Conservation (phyloP, 441 rosid species). For the Isatis lusitanica region DNA sequence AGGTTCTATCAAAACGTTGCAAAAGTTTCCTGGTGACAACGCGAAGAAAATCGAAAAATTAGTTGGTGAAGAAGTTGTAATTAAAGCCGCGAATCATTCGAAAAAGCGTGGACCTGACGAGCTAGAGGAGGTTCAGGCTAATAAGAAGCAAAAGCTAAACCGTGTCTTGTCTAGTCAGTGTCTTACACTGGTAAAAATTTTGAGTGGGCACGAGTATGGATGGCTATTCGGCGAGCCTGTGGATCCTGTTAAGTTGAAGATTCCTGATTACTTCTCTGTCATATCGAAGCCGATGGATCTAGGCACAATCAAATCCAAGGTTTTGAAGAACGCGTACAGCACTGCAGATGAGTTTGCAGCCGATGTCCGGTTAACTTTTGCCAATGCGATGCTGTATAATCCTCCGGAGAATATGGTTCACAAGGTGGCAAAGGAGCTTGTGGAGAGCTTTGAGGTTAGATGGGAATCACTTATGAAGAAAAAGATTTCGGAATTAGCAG, state of each 20-base stretch:
- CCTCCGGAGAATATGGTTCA: slow-evolving; percentile 53
- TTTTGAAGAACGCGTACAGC: slow-evolving; percentile 43
- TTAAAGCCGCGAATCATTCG: slow-evolving; percentile 10
- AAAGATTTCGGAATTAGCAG: slow-evolving; percentile 27
- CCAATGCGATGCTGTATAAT: slow-evolving; percentile 63
- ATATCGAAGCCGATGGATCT: slow-evolving; percentile 65
- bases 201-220: slow-evolving; percentile 40
- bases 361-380: slow-evolving; percentile 60
- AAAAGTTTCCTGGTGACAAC: background rate
- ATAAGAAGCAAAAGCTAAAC: slow-evolving; percentile 65
- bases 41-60: background rate
- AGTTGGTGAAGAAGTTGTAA: slow-evolving; percentile 20
- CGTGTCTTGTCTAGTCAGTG: slow-evolving; percentile 54
- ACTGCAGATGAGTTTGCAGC: slow-evolving; percentile 56
- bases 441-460: slow-evolving; percentile 50
- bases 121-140: slow-evolving; percentile 37
- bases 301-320: slow-evolving; percentile 53
- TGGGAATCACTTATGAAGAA: slow-evolving; percentile 69
- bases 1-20: slow-evolving; percentile 11
- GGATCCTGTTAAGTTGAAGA: slow-evolving; percentile 51
- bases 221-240: slow-evolving; percentile 58
- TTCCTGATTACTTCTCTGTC: slow-evolving; percentile 67
- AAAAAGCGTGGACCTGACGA: slow-evolving; percentile 52
- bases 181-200: slow-evolving; percentile 41
- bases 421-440: slow-evolving; percentile 44